phyloP scores from a whole-genome alignment of 306 rosid genomes.

The Canavalia ensiformis region DNA sequence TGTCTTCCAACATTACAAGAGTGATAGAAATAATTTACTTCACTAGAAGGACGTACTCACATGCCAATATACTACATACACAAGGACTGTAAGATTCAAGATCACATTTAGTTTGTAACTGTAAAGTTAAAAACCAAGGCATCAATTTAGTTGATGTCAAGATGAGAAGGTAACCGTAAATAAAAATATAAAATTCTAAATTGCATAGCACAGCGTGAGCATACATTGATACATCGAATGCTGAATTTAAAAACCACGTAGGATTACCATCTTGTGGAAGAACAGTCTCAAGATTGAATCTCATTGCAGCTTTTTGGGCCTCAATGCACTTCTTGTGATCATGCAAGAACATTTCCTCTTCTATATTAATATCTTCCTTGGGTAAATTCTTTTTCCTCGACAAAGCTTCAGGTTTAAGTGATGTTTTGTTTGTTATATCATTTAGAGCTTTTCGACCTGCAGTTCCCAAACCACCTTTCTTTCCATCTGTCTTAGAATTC shows the following conservation, averaged over 20 bases:
- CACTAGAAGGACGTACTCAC: background rate
- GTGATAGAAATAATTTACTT: background rate
- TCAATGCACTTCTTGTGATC: constrained; percentile 66
- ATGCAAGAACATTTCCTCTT: constrained; percentile 66
- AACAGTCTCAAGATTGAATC: constrained; percentile 53
- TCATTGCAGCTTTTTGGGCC: constrained; percentile 44
- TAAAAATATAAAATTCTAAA: background rate
- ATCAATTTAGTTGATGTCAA: background rate
- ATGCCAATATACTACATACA: constrained; percentile 4
- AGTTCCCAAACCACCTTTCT: constrained; percentile 50
- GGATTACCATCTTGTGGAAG: constrained; percentile 58
- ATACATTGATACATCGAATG: background rate
- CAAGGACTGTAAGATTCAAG: background rate
- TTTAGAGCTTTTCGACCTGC: constrained; percentile 63
- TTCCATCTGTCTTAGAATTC: constrained; percentile 46
- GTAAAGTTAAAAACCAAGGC: background rate
- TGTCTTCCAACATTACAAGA: constrained; percentile 10
- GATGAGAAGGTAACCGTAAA: background rate
- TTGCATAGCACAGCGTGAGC: background rate
- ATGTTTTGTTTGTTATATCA: constrained; percentile 65
- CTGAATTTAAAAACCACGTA: background rate
- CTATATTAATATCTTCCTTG: constrained; percentile 60
- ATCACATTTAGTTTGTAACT: background rate
- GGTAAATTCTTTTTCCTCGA: constrained; percentile 51
- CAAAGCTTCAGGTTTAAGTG: constrained; percentile 44